Evolutionary conservation across 371 early-diverging fungal species (phyloP), one percentile per base, ranked within the genome.

Genomic region (Mucor velutinosus): DNA sequence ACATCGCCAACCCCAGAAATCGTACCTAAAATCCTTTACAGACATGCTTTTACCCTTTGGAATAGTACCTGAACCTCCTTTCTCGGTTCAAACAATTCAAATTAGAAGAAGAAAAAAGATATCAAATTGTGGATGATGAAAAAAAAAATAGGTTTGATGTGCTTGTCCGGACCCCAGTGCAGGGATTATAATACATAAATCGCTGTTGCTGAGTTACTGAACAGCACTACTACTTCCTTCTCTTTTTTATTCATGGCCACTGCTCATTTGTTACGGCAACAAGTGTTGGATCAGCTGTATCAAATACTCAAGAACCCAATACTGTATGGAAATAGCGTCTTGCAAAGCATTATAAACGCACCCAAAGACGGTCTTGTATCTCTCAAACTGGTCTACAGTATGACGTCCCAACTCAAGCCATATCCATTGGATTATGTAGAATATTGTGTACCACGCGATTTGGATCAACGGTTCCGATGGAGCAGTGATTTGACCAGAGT

Each of bases 341-440:
- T 71, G 39, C 66, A 64, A 7, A 45, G 64, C 21, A 49, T 75
- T 32, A 30, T 69, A 7, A 37, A 53, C 32, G 33, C 37, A 23
- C 19, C 66, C 10, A 71, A 58, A 39, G 60, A 64, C 2, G 72
- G 72, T 4, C 66, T 55, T 45, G 47, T 76, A 0, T 63, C 70
- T 7, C 11, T 76, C 14, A 61, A 59, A 4, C 33, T 71, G 6
- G 12, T 75, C 29, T 57, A 51, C 2, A 63, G 45, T 41, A 69
- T 72, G 76, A 60, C 69, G 1, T 45, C 21, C 0, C 65, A 62
- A 10, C 35, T 72, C 4, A 55, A 67, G 4, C 58, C 58, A 12
- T 53, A 70, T 25, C 76, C 76, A 4, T 6, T 63, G 21, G 65
- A 55, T 4, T 72, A 76, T 14, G 55, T 72, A 41, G 62, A 61